Percentiles rank a stretch among this genome's conserved stretches.
Evolutionary conservation across 2,329 filamentous ascomycete species (phyloP).

Genomic region (Trichoderma endophyticum): DNA sequence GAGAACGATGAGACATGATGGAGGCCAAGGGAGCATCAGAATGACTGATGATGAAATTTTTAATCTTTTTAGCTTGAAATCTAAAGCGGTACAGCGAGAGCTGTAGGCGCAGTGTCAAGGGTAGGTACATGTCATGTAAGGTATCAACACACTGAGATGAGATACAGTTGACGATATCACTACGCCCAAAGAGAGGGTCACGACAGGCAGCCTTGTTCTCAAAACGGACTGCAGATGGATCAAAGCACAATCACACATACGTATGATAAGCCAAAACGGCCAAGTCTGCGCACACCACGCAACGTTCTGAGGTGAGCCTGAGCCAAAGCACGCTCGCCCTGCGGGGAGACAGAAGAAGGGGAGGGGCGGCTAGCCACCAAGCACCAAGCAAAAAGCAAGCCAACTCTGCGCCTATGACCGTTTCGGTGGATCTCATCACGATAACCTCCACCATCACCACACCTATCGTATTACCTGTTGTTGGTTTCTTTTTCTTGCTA

Average conservation of each 20-base stretch:
- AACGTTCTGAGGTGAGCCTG: slow-evolving; percentile 1
- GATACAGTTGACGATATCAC: background rate
- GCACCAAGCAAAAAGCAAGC: background rate
- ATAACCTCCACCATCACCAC: slow-evolving; percentile 8
- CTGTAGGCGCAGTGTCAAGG: background rate
- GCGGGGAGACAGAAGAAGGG: background rate
- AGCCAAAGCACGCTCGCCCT: background rate
- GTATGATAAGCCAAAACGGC: background rate
- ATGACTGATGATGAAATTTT: background rate
- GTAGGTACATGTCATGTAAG: background rate
- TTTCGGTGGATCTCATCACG: slow-evolving; percentile 19
- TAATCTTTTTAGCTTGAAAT: background rate
- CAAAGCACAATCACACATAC: background rate
- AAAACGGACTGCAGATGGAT: background rate
- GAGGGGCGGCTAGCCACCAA: background rate
- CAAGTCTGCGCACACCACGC: background rate
- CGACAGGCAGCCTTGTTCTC: background rate
- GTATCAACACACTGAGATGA: background rate
- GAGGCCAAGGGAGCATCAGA: background rate
- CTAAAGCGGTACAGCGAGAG: background rate
- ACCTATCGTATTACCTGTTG: background rate
- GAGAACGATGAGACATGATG: background rate
- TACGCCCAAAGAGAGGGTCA: background rate
- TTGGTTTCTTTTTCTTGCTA: background rate
- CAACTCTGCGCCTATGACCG: background rate